Base-by-base conservation (phyloP, 371 early-diverging fungal genomes). In the Rhizopus sp. region DNA sequence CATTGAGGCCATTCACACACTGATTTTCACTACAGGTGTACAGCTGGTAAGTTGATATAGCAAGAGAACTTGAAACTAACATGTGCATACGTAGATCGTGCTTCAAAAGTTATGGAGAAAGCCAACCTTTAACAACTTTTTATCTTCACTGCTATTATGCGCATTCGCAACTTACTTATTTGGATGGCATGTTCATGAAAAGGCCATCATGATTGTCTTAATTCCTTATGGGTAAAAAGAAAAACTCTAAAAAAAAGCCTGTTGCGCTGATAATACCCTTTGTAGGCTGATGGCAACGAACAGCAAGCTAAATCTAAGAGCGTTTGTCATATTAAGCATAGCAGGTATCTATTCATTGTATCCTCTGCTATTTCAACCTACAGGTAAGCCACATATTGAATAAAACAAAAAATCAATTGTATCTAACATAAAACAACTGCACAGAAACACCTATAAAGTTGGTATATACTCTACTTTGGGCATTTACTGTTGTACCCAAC, bases 101-200 rank as follows among this genome's bases (percentile, higher is more conserved):
- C 58, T 80, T 30, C 75, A 75, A 60, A 60, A 66, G 16, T 47
- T 93, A 3, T 93, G 91, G 88, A 58, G 74, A 32, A 67, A 77
- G 12, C 93, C 93, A 4, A 86, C 83, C 0, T 77, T 80, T 52
- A 70, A 78, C 7, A 82, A 81, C n/a, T 93, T 97, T 55, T 30
- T 95, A n/a, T 72, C 86, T 15, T 73, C 88, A 0, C 62, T 96
- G 13, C 84, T 87, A 2, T 72, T 93, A 17, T 94, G 93, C 60
- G 93, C 88, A 0, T 93, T 90, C 57, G 84, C 90, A 1, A 92
- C 96, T 30, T 98, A 88, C 71, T 63, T 94, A 63, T 96, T 96
- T 72, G 97, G 97, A 16, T 98, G 96, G 96, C 98, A 98, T 72
- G 98, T 98, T 7, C 98, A 98, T 65, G 98, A 98, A 64, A 98